These are phyloP conservation scores for Maudiozyma turicensis DNA, from an alignment of 805 yeast genomes.

Conservation along the genomic window DNA sequence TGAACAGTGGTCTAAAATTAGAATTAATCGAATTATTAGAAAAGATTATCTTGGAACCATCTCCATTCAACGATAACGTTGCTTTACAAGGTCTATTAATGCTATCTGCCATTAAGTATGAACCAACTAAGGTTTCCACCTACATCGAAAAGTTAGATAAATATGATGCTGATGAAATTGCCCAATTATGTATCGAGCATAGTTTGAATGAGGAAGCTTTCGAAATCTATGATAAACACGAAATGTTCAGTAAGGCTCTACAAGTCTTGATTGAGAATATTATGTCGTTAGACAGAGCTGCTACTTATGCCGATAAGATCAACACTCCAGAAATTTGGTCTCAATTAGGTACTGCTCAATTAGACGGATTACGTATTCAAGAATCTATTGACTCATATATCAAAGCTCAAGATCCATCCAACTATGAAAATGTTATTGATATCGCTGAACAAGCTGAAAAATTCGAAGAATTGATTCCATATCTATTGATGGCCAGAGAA, in stretches of 20 bases:
- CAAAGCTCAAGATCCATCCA: conserved; percentile 83
- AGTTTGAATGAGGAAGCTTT: conserved; percentile 89
- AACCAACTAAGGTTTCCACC: conserved; percentile 69
- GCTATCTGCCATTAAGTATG: conserved; percentile 93
- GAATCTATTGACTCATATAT: conserved; percentile 90
- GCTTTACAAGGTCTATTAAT: conserved; percentile 88
- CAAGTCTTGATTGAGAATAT: conserved; percentile 86
- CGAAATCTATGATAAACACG: conserved; percentile 81
- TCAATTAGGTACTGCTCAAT: conserved; percentile 91
- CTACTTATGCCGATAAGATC: conserved; percentile 81
- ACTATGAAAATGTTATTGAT: conserved; percentile 86
- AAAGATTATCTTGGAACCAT: conserved; percentile 92
- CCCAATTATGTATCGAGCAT: conserved; percentile 82
- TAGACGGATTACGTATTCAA: conserved; percentile 83
- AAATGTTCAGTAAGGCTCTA: conserved; percentile 68
- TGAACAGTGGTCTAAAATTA: conserved; percentile 87
- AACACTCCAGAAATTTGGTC: conserved; percentile 86
- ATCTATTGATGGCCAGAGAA: conserved; percentile 84
- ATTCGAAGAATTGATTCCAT: conserved; percentile 84
- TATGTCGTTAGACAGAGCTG: conserved; percentile 92
- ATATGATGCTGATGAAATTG: conserved; percentile 89
- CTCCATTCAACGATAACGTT: conserved; percentile 92
- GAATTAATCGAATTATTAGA: conserved; percentile 92
- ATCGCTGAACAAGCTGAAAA: conserved; percentile 93
- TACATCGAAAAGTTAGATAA: conserved; percentile 86